Evolutionary conservation across 371 early-diverging fungal genomes (phyloP).

Genomic region (Syncephalastrum monosporum): DNA sequence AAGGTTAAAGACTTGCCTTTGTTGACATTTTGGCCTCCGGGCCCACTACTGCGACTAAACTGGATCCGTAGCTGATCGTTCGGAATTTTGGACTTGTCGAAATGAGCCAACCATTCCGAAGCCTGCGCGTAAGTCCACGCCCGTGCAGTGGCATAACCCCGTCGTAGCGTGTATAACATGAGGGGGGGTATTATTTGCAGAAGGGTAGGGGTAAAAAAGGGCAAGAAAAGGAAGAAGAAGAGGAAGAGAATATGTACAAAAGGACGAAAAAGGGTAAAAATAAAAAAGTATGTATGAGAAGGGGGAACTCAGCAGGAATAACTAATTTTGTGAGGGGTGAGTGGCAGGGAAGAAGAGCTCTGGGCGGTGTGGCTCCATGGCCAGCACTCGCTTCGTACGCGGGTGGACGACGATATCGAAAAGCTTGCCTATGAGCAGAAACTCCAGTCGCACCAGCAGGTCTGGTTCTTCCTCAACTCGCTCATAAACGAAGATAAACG

Average conservation of each 20-base stretch:
- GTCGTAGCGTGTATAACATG: not conserved
- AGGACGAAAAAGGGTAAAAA: not conserved
- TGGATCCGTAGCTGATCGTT: slow-evolving; percentile 28
- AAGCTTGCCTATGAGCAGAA: no score
- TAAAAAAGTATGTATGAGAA: not conserved
- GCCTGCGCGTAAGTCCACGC: slow-evolving; percentile 37
- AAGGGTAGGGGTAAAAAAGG: no score
- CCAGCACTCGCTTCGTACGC: no score
- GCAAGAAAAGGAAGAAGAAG: not conserved
- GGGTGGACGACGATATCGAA: no score
- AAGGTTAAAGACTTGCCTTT: slow-evolving; percentile 50
- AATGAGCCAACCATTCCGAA: slow-evolving; percentile 25
- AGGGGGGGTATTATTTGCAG: not conserved
- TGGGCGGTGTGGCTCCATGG: no score
- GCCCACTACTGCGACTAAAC: slow-evolving; percentile 64
- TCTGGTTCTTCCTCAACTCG: no score
- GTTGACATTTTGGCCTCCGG: slow-evolving; percentile 94
- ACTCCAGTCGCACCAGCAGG: no score
- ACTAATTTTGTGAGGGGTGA: no score
- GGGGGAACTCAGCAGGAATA: not conserved
- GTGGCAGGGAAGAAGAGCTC: no score
- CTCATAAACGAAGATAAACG: no score
- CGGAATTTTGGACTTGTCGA: slow-evolving; percentile 33
- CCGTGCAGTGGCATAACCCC: not conserved
- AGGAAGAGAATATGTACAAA: not conserved